Evolutionary conservation across 768 basidiomycete genomes (phyloP).

Genomic region (Panellus pusillus): DNA sequence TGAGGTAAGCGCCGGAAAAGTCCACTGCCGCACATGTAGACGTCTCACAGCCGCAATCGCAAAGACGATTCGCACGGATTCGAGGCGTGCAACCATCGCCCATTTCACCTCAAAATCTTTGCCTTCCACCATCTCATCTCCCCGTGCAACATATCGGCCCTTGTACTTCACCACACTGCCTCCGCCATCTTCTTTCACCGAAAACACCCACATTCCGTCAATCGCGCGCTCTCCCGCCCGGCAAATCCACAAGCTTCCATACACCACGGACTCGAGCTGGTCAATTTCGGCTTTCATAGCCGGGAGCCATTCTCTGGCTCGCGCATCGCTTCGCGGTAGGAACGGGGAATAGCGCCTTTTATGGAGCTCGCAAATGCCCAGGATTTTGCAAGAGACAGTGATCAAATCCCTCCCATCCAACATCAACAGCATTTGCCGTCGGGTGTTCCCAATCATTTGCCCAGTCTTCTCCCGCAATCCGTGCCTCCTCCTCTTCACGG

Average conservation of each 20-base stretch:
- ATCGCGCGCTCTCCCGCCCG: neutral
- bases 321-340: conserved; percentile 15
- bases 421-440: conserved; percentile 2
- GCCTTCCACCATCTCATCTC: conserved; percentile 19
- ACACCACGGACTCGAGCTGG: conserved; percentile 4
- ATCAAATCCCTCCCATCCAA: neutral
- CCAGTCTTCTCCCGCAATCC: conserved; percentile 1
- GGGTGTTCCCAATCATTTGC: neutral
- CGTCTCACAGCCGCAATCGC: conserved; percentile 5
- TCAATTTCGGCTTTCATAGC: conserved; percentile 7
- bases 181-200: conserved; percentile 32
- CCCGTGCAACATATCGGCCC: conserved; percentile 39
- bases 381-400: neutral
- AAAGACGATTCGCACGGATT: conserved; percentile 9
- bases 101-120: conserved; percentile 4
- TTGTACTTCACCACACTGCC: conserved; percentile 37
- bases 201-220: conserved; percentile 35
- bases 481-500: neutral
- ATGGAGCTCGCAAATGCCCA: conserved; percentile 6
- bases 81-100: conserved; percentile 12
- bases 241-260: conserved; percentile 8
- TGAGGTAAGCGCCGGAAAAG: conserved; percentile 6
- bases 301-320: conserved; percentile 1
- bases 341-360: neutral
- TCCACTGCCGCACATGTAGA: conserved; percentile 3